Evolutionary conservation across 1,284 basidiomycete genomes (phyloP).

Genomic region (Laetiporus sulphureus): DNA sequence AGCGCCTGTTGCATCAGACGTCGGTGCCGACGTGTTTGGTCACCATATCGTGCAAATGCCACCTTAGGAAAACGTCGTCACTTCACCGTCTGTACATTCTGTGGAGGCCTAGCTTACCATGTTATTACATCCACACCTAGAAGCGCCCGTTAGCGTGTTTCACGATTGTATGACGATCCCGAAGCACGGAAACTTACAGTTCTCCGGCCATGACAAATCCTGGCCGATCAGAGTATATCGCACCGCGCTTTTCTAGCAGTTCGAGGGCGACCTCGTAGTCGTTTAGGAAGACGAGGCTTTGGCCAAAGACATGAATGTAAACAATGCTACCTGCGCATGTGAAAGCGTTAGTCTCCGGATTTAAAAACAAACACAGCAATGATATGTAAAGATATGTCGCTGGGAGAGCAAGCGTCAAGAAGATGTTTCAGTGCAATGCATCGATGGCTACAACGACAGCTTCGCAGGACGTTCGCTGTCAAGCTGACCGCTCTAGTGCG

Average conservation of each 20-base stretch:
- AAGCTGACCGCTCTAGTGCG: too few species aligned
- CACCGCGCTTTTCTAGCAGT: slow-evolving; percentile 59
- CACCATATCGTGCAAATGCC: slow-evolving; percentile 62
- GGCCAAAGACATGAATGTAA: slow-evolving; percentile 60
- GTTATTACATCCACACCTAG: slow-evolving; percentile 58
- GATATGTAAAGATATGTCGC: too few species aligned
- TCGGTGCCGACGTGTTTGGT: slow-evolving; percentile 57
- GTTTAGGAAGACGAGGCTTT: slow-evolving; percentile 60
- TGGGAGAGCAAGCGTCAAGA: too few species aligned
- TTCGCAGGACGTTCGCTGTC: too few species aligned
- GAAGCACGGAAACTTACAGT: slow-evolving; percentile 28
- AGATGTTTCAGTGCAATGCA: too few species aligned
- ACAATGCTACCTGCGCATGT: slow-evolving; percentile 48
- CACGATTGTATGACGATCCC: too few species aligned
- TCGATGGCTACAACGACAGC: too few species aligned
- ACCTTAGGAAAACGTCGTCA: slow-evolving; percentile 31
- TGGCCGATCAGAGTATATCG: slow-evolving; percentile 68
- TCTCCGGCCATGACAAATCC: slow-evolving; percentile 56
- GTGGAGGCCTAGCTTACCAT: slow-evolving; percentile 39
- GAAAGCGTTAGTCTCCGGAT: too few species aligned
- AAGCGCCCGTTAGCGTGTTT: too few species aligned
- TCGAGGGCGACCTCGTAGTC: slow-evolving; percentile 50
- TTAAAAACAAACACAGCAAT: too few species aligned
- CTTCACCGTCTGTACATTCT: slow-evolving; percentile 7
- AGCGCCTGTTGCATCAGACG: slow-evolving; percentile 59